A percentile compares a stretch with the other conserved stretches of the same genome.
Conservation (phyloP, 1,139 yeast species). For the Pichia sp. region DNA sequence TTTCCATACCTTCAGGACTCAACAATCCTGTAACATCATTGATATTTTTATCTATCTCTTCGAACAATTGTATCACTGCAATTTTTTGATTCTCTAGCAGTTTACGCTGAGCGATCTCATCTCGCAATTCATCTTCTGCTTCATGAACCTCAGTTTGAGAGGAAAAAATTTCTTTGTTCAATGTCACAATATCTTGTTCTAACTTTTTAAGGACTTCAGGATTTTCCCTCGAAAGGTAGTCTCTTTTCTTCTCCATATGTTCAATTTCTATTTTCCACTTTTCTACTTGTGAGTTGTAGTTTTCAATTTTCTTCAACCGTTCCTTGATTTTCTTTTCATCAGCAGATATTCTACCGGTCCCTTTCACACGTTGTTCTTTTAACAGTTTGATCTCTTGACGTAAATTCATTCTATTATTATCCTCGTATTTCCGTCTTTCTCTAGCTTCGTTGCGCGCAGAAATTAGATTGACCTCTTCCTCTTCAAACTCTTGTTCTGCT, state of each 20-base stretch:
- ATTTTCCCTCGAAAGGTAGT: constrained; percentile 19
- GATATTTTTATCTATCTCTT: constrained; percentile 27
- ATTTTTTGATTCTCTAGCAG: constrained; percentile 30
- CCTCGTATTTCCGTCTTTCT: constrained; percentile 45
- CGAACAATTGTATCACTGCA: constrained; percentile 29
- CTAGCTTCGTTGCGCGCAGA: constrained; percentile 41
- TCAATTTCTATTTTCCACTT: constrained; percentile 31
- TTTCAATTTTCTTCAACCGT: constrained; percentile 30
- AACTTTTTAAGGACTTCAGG: constrained; percentile 26
- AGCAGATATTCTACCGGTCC: constrained; percentile 32
- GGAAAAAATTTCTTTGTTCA: constrained; percentile 30
- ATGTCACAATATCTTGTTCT: constrained; percentile 25
- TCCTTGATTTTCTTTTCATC: constrained; percentile 29
- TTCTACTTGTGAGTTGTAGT: constrained; percentile 31
- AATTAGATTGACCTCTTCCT: constrained; percentile 37
- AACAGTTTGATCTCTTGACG: constrained; percentile 46
- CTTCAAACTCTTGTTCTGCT: constrained; percentile 39
- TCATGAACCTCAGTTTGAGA: constrained; percentile 30
- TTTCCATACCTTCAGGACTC: constrained; percentile 31
- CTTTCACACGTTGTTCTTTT: constrained; percentile 39
- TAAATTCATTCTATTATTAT: constrained; percentile 43
- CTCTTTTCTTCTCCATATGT: constrained; percentile 27
- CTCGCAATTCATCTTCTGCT: constrained; percentile 40
- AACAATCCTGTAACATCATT: constrained; percentile 34
- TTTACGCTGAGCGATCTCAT: constrained; percentile 30